Percentiles rank a stretch among this genome's conserved stretches.
phyloP scores from a whole-genome alignment of 352 stramenopile genomes.

The Peronospora belbahrii region DNA sequence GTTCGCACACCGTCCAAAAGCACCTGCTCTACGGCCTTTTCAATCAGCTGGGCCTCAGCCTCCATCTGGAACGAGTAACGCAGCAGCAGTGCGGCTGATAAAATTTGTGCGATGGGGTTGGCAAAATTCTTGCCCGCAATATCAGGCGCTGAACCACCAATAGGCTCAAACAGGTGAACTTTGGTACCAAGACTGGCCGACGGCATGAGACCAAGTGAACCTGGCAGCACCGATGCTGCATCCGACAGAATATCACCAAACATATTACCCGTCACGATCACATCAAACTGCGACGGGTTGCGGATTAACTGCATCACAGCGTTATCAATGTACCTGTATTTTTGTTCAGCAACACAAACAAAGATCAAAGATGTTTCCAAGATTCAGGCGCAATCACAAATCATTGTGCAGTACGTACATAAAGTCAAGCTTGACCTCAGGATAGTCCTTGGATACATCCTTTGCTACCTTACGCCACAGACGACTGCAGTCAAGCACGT shows the following conservation, averaged over 20 bases:
- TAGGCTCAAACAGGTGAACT: conserved; percentile 96
- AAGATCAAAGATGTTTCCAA: neutral
- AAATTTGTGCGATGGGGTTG: conserved; percentile 96
- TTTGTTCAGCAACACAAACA: neutral
- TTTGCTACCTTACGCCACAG: conserved; percentile 90
- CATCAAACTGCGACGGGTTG: conserved; percentile 98
- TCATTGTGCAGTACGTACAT: conserved; percentile 72
- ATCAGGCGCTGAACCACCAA: conserved; percentile 96
- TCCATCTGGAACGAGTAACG: conserved; percentile 90
- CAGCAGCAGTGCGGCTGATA: conserved; percentile 95
- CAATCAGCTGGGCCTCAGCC: conserved; percentile 68
- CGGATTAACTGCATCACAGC: conserved; percentile 98
- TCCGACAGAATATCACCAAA: conserved; percentile 99
- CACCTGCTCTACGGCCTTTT: conserved; percentile 75
- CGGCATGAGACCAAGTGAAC: conserved; percentile 97
- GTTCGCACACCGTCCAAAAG: conserved; percentile 80
- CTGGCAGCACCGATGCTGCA: conserved; percentile 95
- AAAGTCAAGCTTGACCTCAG: conserved; percentile 92
- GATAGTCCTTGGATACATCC: conserved; percentile 86
- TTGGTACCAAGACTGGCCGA: conserved; percentile 91
- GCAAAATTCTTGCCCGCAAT: conserved; percentile 95
- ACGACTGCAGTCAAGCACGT: conserved; percentile 95
- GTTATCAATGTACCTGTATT: conserved; percentile 98
- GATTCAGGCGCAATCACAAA: neutral
- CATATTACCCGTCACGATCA: conserved; percentile 98